Conservation (phyloP, 345 rosid species). For the Eucalyptus leucophloia region DNA sequence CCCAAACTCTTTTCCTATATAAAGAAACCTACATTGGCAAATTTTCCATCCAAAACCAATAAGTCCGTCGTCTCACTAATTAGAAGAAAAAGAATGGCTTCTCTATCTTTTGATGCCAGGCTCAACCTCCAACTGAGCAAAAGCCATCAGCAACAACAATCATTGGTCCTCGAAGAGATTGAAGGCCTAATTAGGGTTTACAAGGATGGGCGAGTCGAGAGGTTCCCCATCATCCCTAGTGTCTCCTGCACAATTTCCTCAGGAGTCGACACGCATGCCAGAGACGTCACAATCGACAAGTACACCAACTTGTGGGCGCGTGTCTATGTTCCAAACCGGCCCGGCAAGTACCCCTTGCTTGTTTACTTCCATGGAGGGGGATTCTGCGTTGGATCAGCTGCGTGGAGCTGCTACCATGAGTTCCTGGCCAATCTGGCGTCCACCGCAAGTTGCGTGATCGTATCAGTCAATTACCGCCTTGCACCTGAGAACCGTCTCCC, state of each 20-base stretch:
- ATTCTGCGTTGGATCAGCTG: conserved; percentile 50
- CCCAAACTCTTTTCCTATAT: background rate
- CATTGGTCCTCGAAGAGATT: conserved; percentile 40
- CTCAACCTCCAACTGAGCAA: conserved; percentile 13
- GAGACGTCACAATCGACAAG: conserved; percentile 36
- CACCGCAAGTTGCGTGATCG: conserved; percentile 22
- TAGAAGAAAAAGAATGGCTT: conserved; percentile 19
- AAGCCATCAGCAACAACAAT: conserved; percentile 17
- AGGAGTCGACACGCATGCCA: conserved; percentile 31
- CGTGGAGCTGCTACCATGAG: conserved; percentile 59
- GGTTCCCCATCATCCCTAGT: conserved; percentile 33
- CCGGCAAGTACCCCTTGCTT: conserved; percentile 22
- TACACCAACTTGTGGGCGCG: conserved; percentile 54
- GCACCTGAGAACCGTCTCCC: conserved; percentile 65
- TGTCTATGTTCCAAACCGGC: conserved; percentile 38
- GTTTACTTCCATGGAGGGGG: conserved; percentile 75
- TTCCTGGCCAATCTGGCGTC: conserved; percentile 33
- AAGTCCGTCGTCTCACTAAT: background rate
- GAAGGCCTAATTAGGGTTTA: conserved; percentile 52
- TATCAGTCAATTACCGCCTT: conserved; percentile 46
- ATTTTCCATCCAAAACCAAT: background rate
- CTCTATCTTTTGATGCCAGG: conserved; percentile 17
- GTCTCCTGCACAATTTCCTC: conserved; percentile 20
- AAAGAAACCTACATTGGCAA: background rate
- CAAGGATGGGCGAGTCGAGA: conserved; percentile 71